Evolutionary conservation across 306 rosid species (phyloP).

Genomic region (Dalbergia cochinchinensis): DNA sequence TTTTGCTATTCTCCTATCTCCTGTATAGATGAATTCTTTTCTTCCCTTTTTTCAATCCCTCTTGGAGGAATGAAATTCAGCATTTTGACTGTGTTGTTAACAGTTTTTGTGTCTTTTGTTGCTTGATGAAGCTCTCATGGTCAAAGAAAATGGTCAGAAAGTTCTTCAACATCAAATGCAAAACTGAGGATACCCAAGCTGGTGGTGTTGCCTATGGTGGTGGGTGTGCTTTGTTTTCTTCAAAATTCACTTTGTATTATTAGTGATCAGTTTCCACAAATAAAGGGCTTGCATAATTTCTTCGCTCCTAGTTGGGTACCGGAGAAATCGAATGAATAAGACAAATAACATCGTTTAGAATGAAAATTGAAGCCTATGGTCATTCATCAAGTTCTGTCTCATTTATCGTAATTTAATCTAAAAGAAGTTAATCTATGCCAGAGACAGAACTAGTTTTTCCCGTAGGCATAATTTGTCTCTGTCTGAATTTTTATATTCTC

Average conservation of each 20-base stretch:
- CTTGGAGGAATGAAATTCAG: conserved; percentile 40
- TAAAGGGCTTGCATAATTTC: conserved; percentile 22
- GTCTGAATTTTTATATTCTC: conserved; percentile 29
- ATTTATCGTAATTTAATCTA: conserved; percentile 12
- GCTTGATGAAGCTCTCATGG: conserved; percentile 93
- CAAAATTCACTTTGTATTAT: conserved; percentile 32
- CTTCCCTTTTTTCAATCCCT: neutral
- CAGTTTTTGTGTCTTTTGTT: conserved; percentile 54
- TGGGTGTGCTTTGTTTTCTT: conserved; percentile 50
- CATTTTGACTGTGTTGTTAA: conserved; percentile 41
- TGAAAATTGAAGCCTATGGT: conserved; percentile 30
- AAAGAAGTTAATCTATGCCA: conserved; percentile 3
- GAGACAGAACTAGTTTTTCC: conserved; percentile 29
- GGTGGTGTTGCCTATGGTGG: conserved; percentile 82
- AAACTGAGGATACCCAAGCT: conserved; percentile 77
- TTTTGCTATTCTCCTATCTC: conserved; percentile 50
- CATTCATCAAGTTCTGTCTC: conserved; percentile 43
- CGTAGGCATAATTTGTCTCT: conserved; percentile 5
- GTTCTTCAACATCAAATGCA: conserved; percentile 94
- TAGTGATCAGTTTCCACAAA: conserved; percentile 32
- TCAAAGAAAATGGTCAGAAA: conserved; percentile 99
- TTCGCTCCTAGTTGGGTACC: conserved; percentile 19
- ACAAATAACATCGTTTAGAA: conserved; percentile 4
- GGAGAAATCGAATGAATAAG: conserved; percentile 29
- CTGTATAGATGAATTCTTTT: neutral